Evolutionary conservation across 768 basidiomycete genomes (phyloP).

Genomic region (Scleroderma bovista): DNA sequence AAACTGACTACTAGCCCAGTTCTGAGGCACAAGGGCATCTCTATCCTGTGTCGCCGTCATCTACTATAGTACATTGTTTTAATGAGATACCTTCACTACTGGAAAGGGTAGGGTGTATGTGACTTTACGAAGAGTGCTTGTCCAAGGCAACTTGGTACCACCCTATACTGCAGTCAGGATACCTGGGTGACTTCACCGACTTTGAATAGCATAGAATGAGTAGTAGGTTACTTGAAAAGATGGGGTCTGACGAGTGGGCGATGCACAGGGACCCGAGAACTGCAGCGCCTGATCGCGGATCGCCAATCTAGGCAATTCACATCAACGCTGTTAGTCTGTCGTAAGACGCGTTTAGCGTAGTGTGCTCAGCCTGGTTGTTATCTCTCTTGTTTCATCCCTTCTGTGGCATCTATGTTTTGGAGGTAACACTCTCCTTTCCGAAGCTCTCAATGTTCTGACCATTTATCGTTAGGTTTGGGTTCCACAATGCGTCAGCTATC

Average conservation of each 20-base stretch:
- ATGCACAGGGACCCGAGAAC: no score
- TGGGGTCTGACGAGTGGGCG: no score
- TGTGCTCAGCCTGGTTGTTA: not conserved
- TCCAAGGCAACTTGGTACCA: no score
- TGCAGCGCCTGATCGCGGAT: slow-evolving; percentile 6
- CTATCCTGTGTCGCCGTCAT: slow-evolving; percentile 16
- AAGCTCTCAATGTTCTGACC: not conserved
- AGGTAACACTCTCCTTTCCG: slow-evolving; percentile 29
- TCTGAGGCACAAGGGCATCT: slow-evolving; percentile 24
- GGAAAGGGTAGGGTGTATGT: not conserved
- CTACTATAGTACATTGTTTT: slow-evolving; percentile 21
- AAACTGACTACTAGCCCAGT: slow-evolving; percentile 13
- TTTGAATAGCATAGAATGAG: no score
- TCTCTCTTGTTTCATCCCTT: slow-evolving; percentile 5
- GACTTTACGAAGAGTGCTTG: no score
- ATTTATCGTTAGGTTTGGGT: slow-evolving; percentile 96
- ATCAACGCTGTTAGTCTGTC: slow-evolving; percentile 11
- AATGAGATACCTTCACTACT: slow-evolving; percentile 19
- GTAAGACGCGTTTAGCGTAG: slow-evolving; percentile 17
- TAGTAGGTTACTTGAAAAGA: no score
- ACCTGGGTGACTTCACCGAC: no score
- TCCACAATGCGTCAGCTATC: slow-evolving; percentile 83
- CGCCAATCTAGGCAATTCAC: slow-evolving; percentile 22
- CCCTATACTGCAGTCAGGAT: no score
- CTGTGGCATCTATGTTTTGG: slow-evolving; percentile 39